Conservation (phyloP, 495 filamentous ascomycete genomes). For the Penicillium waksmanii region DNA sequence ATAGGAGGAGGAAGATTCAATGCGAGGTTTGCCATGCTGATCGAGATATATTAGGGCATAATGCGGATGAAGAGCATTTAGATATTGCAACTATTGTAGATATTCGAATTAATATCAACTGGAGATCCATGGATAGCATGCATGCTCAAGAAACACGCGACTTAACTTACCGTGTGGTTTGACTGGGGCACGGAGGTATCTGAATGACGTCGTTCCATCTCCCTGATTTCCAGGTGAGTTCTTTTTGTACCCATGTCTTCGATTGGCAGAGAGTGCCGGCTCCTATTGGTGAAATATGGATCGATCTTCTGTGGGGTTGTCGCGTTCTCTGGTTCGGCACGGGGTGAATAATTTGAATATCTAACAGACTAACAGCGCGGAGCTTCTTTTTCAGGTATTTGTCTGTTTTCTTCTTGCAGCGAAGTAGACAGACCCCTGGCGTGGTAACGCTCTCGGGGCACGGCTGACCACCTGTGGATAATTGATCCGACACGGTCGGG, state of each 20-base stretch:
- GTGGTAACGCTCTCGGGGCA: background rate
- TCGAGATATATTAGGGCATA: constrained; percentile 48
- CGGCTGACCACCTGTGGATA: background rate
- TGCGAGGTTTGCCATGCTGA: constrained; percentile 41
- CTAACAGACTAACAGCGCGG: background rate
- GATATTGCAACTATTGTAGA: constrained; percentile 14
- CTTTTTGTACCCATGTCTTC: constrained; percentile 25
- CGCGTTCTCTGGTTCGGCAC: background rate
- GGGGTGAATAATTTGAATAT: background rate
- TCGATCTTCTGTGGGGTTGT: background rate
- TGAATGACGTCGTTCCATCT: constrained; percentile 32
- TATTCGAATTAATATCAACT: background rate
- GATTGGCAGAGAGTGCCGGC: background rate
- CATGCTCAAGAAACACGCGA: background rate
- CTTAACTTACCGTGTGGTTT: constrained; percentile 26
- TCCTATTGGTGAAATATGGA: background rate
- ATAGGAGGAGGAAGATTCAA: constrained; percentile 27
- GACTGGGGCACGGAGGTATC: constrained; percentile 22
- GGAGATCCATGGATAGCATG: background rate
- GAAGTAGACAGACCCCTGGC: background rate
- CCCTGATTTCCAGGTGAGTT: constrained; percentile 13
- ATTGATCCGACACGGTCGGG: background rate
- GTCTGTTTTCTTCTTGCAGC: background rate
- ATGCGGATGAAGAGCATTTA: constrained; percentile 38
- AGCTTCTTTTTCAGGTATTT: background rate